Percentiles rank a stretch among this genome's conserved stretches.
These are phyloP conservation scores for Senna siamea DNA, from an alignment of 306 rosid species.

Conservation along the genomic window DNA sequence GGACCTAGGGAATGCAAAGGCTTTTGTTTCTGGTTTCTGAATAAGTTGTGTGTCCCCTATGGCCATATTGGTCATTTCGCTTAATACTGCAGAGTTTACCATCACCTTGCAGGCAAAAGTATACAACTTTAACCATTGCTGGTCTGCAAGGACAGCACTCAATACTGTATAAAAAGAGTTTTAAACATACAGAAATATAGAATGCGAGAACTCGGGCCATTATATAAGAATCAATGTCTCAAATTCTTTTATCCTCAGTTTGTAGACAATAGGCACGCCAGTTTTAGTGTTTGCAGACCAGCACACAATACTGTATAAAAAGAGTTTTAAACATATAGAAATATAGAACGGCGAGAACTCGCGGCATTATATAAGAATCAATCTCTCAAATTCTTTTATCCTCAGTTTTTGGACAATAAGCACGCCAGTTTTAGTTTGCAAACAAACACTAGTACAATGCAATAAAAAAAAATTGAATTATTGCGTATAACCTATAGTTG, in stretches of 20 bases:
- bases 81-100: background rate
- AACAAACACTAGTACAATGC: conserved; percentile 28
- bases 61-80: conserved; percentile 31
- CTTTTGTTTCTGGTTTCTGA: conserved; percentile 31
- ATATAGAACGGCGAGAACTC: too few species aligned
- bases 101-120: background rate
- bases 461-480: conserved; percentile 7
- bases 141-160: background rate
- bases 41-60: conserved; percentile 38
- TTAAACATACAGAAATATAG: too few species aligned
- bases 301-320: too few species aligned
- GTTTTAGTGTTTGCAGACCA: too few species aligned
- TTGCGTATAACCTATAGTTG: conserved; percentile 15
- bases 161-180: background rate
- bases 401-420: conserved; percentile 16
- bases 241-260: too few species aligned
- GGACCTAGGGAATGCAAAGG: conserved; percentile 57
- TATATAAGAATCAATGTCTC: too few species aligned
- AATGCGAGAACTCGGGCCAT: too few species aligned
- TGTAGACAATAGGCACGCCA: too few species aligned
- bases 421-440: conserved; percentile 9
- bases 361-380: too few species aligned
- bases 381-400: conserved; percentile 28
- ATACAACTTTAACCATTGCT: background rate
- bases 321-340: too few species aligned